phyloP scores from a whole-genome alignment of 306 rosid species.

The Betula pendula region DNA sequence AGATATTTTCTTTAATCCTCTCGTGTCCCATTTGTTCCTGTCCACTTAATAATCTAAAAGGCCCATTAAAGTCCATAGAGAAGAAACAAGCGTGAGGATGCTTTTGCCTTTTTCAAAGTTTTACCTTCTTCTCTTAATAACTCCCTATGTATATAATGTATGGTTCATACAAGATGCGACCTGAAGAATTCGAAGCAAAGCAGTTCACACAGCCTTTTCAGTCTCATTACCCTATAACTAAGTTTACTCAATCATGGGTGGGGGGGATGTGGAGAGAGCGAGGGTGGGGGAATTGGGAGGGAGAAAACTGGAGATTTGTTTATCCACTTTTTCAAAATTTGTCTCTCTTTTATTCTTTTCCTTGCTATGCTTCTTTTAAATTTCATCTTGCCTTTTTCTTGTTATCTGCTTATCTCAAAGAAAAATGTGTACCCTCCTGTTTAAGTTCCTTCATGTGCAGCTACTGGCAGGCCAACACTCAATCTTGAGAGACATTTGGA shows the following conservation, averaged over 20 bases:
- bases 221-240: not conserved
- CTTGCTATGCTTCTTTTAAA: not conserved
- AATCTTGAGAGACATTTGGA: slow-evolving; percentile 92
- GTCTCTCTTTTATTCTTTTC: not conserved
- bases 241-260: not conserved
- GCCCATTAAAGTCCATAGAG: not conserved
- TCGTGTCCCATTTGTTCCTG: not conserved
- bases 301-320: not conserved
- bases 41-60: not conserved
- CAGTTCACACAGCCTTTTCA: not conserved
- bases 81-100: not conserved
- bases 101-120: not conserved
- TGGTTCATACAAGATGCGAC: not conserved
- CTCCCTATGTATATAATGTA: not conserved
- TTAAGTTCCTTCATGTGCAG: slow-evolving; percentile 45
- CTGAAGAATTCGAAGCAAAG: not conserved
- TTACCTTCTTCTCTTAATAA: not conserved
- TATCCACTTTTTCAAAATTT: not conserved
- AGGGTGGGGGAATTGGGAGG: no score
- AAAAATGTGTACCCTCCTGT: slow-evolving; percentile 1
- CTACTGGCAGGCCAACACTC: slow-evolving; percentile 83
- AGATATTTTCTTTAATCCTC: not conserved
- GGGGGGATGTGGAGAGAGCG: no score
- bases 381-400: not conserved
- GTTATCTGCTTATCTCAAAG: not conserved